Base-by-base conservation (phyloP, 169 alveolate species). In the Cryptosporidium parvum region DNA sequence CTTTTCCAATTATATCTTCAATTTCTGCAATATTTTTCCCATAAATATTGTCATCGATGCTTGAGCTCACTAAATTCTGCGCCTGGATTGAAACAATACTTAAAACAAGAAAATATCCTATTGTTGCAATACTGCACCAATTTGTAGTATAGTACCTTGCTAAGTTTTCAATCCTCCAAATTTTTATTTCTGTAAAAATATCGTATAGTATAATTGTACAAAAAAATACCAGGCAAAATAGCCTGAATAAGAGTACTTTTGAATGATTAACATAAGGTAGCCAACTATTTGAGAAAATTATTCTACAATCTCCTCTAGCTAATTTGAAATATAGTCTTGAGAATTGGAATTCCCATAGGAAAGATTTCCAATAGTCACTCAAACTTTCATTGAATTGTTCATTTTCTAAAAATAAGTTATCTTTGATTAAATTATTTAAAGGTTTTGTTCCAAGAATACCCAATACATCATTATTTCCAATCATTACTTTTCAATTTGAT, bases 51-150 rank as follows among this genome's bases (percentile, higher is more conserved):
- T 62, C 75, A 21, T 80, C 87, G 26, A 62, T 80, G 14, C 16
- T 65, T n/a, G 72, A 65, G 42, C 35, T 80, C 12, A 70, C 65
- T 21, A 70, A n/a, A n/a, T 42, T 70, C 21, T 70, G 84, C 8
- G 84, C 84, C n/a, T 70, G 67, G 12, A 80, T 80, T 8, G 87
- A 80, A 26, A 70, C 87, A 29, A 80, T 59, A 29, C 69, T 80
- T 26, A 80, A 65, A 16, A 80, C 75, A 23, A 65, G 45, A 48
- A 80, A 80, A 51, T 80, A 80, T 0, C 87, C 87, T 29, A 80
- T 80, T 33, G 87, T 80, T n/a, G 75, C 87, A 39, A 80, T 80
- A 48, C 87, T 62, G 68, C 87, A 80, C 87, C 87, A 80, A 33
- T 80, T 80, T 42, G 87, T 80, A 7, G 87, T 80, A 44, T 80